Evolutionary conservation across 768 basidiomycete species (phyloP).

Genomic region (Podaxis pistillaris): DNA sequence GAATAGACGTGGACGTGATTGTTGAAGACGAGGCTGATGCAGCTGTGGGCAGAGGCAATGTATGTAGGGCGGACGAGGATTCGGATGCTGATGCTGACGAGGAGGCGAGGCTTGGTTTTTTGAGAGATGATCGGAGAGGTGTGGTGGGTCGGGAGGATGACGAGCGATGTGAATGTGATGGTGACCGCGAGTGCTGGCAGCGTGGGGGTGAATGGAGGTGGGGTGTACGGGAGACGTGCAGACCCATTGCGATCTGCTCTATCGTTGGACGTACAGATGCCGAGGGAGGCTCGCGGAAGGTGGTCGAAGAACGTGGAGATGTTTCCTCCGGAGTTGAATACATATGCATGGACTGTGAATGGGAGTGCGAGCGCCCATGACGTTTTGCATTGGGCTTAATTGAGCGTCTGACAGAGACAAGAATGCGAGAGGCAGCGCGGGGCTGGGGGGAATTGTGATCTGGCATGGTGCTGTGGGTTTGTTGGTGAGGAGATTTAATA

Average conservation of each 20-base stretch:
- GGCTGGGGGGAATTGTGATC: slow-evolving; percentile 17
- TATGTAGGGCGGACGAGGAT: slow-evolving; percentile 49
- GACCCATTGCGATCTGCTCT: slow-evolving; percentile 79
- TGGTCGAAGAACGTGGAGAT: slow-evolving; percentile 15
- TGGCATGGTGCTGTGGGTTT: slow-evolving; percentile 14
- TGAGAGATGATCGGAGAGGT: slow-evolving; percentile 64
- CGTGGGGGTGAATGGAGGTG: slow-evolving; percentile 52
- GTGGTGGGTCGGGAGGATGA: slow-evolving; percentile 43
- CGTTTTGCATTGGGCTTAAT: slow-evolving; percentile 23
- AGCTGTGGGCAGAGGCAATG: slow-evolving; percentile 30
- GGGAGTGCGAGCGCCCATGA: neutral
- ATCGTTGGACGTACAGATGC: slow-evolving; percentile 54
- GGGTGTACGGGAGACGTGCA: slow-evolving; percentile 75
- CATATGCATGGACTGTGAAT: slow-evolving; percentile 24
- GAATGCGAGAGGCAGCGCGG: slow-evolving; percentile 24
- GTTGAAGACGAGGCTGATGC: slow-evolving; percentile 14
- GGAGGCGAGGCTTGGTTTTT: slow-evolving; percentile 43
- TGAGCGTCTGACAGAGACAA: slow-evolving; percentile 30
- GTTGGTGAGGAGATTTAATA: neutral
- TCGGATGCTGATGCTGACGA: slow-evolving; percentile 41
- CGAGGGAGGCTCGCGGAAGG: slow-evolving; percentile 30
- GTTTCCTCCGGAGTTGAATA: slow-evolving; percentile 28
- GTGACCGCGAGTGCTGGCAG: slow-evolving; percentile 24
- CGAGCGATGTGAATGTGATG: slow-evolving; percentile 24
- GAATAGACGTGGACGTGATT: slow-evolving; percentile 7